Conservation (phyloP, 306 rosid genomes). For the Aeschynomene evenia region DNA sequence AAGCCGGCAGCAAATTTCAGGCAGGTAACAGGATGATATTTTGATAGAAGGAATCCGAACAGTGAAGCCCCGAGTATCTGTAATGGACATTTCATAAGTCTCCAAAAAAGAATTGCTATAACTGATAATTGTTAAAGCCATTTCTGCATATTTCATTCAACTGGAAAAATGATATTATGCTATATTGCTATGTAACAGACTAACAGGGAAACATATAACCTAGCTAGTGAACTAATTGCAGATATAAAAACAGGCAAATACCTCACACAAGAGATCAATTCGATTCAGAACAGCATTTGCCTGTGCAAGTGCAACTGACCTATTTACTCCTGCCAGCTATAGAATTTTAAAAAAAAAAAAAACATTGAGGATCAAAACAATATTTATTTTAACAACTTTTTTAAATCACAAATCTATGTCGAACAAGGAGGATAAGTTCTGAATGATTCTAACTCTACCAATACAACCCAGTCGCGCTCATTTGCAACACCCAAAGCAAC, state of each 20-base stretch:
- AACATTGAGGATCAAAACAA: slow-evolving; percentile 15
- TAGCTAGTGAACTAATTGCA: background rate
- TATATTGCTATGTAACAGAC: background rate
- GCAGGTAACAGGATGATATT: slow-evolving; percentile 82
- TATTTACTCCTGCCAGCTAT: slow-evolving; percentile 91
- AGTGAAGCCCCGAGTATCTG: slow-evolving; percentile 90
- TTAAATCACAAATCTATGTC: background rate
- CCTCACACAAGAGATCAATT: slow-evolving; percentile 95
- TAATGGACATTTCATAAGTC: slow-evolving; percentile 26
- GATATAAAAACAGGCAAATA: slow-evolving; percentile 29
- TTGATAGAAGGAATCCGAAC: slow-evolving; percentile 82
- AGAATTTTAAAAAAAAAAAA: too few species aligned
- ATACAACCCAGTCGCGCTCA: slow-evolving; percentile 98
- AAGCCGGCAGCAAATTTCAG: slow-evolving; percentile 74
- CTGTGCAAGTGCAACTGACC: slow-evolving; percentile 91
- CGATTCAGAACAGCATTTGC: slow-evolving; percentile 90
- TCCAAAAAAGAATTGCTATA: slow-evolving; percentile 1
- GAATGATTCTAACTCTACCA: slow-evolving; percentile 63
- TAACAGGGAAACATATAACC: slow-evolving; percentile 14
- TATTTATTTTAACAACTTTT: slow-evolving; percentile 15
- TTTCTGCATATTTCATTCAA: slow-evolving; percentile 8
- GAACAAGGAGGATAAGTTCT: slow-evolving; percentile 29
- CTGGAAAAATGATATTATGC: slow-evolving; percentile 13
- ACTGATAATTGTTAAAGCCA: background rate
- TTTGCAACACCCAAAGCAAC: slow-evolving; percentile 87